Evolutionary conservation across 2,329 filamentous ascomycete genomes (phyloP).

Genomic region (Curvularia hawaiiensis): DNA sequence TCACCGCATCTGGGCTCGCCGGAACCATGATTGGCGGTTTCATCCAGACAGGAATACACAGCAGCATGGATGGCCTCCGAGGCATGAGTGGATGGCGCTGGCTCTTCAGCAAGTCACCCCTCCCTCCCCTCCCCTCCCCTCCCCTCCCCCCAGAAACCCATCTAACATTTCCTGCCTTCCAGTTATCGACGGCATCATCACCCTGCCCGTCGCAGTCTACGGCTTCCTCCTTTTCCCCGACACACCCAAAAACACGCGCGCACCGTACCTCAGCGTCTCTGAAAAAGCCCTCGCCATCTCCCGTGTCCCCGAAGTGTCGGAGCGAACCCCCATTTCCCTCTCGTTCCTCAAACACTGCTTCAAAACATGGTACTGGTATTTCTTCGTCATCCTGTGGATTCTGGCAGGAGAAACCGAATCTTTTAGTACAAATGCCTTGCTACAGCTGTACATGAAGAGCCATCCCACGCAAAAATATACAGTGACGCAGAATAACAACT

Average conservation of each 20-base stretch:
- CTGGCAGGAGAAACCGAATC: slow-evolving; percentile 75
- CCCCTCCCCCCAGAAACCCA: neutral
- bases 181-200: slow-evolving; percentile 61
- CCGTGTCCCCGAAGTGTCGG: slow-evolving; percentile 51
- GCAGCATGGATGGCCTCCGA: slow-evolving; percentile 52
- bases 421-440: slow-evolving; percentile 67
- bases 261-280: slow-evolving; percentile 49
- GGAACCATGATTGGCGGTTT: slow-evolving; percentile 68
- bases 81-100: slow-evolving; percentile 63
- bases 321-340: slow-evolving; percentile 54
- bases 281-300: slow-evolving; percentile 52
- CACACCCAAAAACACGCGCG: slow-evolving; percentile 50
- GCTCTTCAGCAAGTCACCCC: slow-evolving; percentile 26
- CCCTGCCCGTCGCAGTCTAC: slow-evolving; percentile 61
- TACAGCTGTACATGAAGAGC: slow-evolving; percentile 57
- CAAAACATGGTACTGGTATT: slow-evolving; percentile 68
- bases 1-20: slow-evolving; percentile 64
- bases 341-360: slow-evolving; percentile 62
- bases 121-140: too few relatives aligned
- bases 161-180: slow-evolving; percentile 1
- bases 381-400: slow-evolving; percentile 70
- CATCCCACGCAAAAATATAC: slow-evolving; percentile 54
- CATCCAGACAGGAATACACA: slow-evolving; percentile 61
- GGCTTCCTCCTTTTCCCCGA: slow-evolving; percentile 57
- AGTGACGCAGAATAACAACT: slow-evolving; percentile 59